Base-by-base conservation (phyloP, 2,329 filamentous ascomycete genomes). In the Colletotrichum agaves region DNA sequence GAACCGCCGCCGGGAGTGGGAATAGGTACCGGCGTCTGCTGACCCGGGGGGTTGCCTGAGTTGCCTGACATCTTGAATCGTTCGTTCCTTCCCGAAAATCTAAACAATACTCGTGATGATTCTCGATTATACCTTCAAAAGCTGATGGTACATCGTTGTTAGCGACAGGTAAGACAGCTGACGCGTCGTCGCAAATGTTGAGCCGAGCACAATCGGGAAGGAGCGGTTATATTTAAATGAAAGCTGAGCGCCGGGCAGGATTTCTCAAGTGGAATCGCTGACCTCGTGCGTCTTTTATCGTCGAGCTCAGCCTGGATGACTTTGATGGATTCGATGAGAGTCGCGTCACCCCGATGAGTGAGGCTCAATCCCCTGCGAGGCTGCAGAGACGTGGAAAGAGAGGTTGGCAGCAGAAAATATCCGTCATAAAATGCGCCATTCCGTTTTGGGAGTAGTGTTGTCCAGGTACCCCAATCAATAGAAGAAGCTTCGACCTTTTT, bases 381-480 rank as follows among this genome's bases (percentile, higher is more conserved):
- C 64, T 67, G 61, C 47, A 59, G 37, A 59, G 31, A 49, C 19
- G 60, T 31, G 37, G 33, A 47, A 58, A 37, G 46, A 35, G 37
- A 59, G 61, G 64, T 64, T 67, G 61, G 64, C 53, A 37, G 41
- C 61, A 61, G 61, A 67, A 67, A 67, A 67, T 64, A 67, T 67
- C 64, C 47, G n/a, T 44, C 47, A 6, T 13, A 19, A 11, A 6
- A 2, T 2, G 11, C 44, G 39, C 64, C 55, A 67, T 17, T 7
- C 61, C 37, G 1, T 1, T 19, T 13, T 15, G 0, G 33, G 37
- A 17, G n/a, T 64, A 33, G 46, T n/a, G 12, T 8, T 3, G 3
- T 3, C 10, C 10, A 23, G 15, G 5, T 21, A 12, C 33, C 53
- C 49, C 53, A 23, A 27, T 60, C 52, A 64, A 47, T 67, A 33